These are phyloP conservation scores for Pelargonium myrrhifolium DNA, from an alignment of 441 rosid species.

Conservation along the genomic window DNA sequence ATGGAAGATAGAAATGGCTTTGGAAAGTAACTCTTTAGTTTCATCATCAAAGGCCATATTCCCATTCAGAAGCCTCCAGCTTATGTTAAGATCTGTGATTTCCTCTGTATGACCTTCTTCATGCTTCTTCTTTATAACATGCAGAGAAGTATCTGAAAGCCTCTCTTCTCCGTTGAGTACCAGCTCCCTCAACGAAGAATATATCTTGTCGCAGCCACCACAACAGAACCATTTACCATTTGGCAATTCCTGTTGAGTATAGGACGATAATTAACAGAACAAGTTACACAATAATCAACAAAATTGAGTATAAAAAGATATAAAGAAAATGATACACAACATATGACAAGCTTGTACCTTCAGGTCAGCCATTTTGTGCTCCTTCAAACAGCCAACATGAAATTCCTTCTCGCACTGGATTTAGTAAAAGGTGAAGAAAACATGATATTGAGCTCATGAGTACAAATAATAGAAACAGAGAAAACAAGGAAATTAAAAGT, in stretches of 20 bases:
- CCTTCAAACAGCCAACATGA: conserved; percentile 90
- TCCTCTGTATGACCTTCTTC: conserved; percentile 31
- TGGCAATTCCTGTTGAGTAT: conserved; percentile 65
- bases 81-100: conserved; percentile 43
- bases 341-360: conserved; percentile 34
- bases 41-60: conserved; percentile 46
- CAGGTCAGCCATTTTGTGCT: conserved; percentile 66
- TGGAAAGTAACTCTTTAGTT: conserved; percentile 43
- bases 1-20: conserved; percentile 67
- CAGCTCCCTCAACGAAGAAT: conserved; percentile 48
- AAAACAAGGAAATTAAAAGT: background rate
- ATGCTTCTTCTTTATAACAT: conserved; percentile 38
- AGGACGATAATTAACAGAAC: too few relatives aligned
- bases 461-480: background rate
- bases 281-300: background rate
- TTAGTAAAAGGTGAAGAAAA: conserved; percentile 14
- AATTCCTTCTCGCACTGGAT: conserved; percentile 84
- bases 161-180: conserved; percentile 60
- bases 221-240: conserved; percentile 86
- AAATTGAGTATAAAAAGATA: background rate
- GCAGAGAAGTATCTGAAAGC: conserved; percentile 49
- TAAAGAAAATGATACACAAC: background rate
- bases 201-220: conserved; percentile 43
- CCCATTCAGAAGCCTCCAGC: conserved; percentile 82
- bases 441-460: conserved; percentile 6